Percentiles rank a stretch among this genome's conserved stretches.
These are phyloP conservation scores for Mitragyna speciosa DNA, from an alignment of 257 asterid genomes.

Conservation along the genomic window DNA sequence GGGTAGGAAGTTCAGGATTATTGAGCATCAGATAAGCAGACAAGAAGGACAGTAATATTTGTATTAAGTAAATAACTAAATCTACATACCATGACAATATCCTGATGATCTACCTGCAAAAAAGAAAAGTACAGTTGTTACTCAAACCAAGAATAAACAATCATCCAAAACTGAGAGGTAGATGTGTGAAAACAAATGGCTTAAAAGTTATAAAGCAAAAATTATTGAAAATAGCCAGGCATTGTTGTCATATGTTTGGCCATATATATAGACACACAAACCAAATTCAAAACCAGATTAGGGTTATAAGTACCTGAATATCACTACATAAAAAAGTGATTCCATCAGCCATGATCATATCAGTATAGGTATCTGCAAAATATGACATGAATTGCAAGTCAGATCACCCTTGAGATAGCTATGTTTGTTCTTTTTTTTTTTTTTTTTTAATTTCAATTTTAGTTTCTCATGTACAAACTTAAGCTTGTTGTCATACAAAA, in stretches of 20 bases:
- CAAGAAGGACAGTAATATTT: neutral
- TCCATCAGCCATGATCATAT: constrained; percentile 59
- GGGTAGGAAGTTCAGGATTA: neutral
- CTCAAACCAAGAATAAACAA: neutral
- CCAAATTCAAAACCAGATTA: constrained; percentile 12
- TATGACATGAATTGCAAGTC: neutral
- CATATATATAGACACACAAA: neutral
- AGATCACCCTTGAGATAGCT: neutral
- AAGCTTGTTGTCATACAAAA: neutral
- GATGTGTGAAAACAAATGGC: neutral
- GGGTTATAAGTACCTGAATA: constrained; percentile 39
- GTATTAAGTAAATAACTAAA: neutral
- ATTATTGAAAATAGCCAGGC: neutral
- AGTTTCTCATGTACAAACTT: neutral
- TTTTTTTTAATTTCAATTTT: neutral
- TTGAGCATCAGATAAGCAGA: constrained; percentile 3
- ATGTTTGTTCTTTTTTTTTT: neutral
- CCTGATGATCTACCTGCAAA: constrained; percentile 95
- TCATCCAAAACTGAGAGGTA: neutral
- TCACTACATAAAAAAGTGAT: constrained; percentile 45
- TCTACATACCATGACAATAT: constrained; percentile 84
- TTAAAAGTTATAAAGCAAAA: neutral
- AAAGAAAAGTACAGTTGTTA: neutral
- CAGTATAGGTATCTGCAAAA: constrained; percentile 40
- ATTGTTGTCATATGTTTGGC: neutral